Conservation (phyloP, 495 filamentous ascomycete species). For the Aspergillus ostianus region DNA sequence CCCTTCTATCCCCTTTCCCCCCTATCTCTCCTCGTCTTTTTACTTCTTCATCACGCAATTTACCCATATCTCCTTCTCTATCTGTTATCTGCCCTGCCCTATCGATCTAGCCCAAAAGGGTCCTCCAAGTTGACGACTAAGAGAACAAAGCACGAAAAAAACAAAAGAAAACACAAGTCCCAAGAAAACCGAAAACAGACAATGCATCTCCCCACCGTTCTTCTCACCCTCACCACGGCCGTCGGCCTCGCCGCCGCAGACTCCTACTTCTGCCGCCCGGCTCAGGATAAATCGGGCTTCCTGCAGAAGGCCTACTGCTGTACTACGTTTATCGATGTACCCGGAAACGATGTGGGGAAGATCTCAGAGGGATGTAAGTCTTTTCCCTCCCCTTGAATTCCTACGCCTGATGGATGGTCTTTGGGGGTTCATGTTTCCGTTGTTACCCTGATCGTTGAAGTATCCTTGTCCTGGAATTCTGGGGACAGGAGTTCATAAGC, state of each 20-base stretch:
- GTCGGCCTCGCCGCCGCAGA: constrained; percentile 24
- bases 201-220: constrained; percentile 33
- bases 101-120: background rate
- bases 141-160: background rate
- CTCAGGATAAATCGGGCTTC: constrained; percentile 34
- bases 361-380: background rate
- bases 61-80: background rate
- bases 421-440: no score
- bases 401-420: no score
- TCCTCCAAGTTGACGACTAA: background rate
- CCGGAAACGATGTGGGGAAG: constrained; percentile 20
- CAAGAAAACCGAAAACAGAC: constrained; percentile 23
- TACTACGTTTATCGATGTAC: constrained; percentile 23
- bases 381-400: no score
- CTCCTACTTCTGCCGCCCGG: constrained; percentile 34
- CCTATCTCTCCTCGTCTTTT: background rate
- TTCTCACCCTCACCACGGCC: constrained; percentile 24
- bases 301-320: constrained; percentile 42
- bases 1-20: background rate
- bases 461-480: no score
- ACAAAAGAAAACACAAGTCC: constrained; percentile 1
- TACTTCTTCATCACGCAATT: background rate
- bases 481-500: no score
- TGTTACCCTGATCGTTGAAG: no score
- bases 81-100: background rate